These are phyloP conservation scores for Bipolaris zeicola DNA, from an alignment of 2,329 filamentous ascomycete genomes.

Conservation along the genomic window DNA sequence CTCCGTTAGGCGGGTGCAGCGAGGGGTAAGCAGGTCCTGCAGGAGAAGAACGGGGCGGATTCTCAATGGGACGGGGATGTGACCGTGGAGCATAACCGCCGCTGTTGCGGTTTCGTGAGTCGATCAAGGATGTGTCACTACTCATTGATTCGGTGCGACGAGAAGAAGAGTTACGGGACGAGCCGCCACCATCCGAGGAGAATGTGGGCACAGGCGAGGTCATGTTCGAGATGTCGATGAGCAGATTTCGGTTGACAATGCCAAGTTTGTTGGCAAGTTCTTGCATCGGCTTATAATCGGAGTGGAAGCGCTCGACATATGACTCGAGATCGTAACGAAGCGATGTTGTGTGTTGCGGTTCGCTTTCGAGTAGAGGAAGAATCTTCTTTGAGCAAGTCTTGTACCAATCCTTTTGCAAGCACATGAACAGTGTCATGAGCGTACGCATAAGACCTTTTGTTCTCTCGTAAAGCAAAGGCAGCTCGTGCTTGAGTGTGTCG, in stretches of 20 bases:
- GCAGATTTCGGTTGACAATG: slow-evolving; percentile 74
- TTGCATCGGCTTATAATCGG: slow-evolving; percentile 73
- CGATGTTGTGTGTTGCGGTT: slow-evolving; percentile 47
- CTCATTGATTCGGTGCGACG: slow-evolving; percentile 52
- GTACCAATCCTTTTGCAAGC: slow-evolving; percentile 84
- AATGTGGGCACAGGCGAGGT: slow-evolving; percentile 58
- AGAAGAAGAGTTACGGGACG: slow-evolving; percentile 50
- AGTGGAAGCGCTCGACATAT: slow-evolving; percentile 77
- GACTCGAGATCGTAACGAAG: slow-evolving; percentile 71
- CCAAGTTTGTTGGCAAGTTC: slow-evolving; percentile 74
- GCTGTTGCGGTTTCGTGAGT: slow-evolving; percentile 61
- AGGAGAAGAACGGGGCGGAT: slow-evolving; percentile 37
- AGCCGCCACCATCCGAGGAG: slow-evolving; percentile 48
- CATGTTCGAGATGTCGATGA: slow-evolving; percentile 66
- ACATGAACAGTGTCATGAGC: slow-evolving; percentile 81
- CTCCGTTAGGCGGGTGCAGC: slow-evolving; percentile 23
- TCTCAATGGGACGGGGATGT: slow-evolving; percentile 34
- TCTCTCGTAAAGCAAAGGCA: slow-evolving; percentile 79
- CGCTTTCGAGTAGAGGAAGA: slow-evolving; percentile 69
- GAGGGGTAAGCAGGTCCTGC: slow-evolving; percentile 32
- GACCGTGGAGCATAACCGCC: slow-evolving; percentile 61
- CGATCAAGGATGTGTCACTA: slow-evolving; percentile 44
- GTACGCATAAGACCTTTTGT: slow-evolving; percentile 85
- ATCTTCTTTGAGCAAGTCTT: slow-evolving; percentile 84
- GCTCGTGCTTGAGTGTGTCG: slow-evolving; percentile 88